Percentiles rank a stretch among this genome's conserved stretches.
Evolutionary conservation across 345 rosid species (phyloP).

Genomic region (Cardiospermum halicacabum): DNA sequence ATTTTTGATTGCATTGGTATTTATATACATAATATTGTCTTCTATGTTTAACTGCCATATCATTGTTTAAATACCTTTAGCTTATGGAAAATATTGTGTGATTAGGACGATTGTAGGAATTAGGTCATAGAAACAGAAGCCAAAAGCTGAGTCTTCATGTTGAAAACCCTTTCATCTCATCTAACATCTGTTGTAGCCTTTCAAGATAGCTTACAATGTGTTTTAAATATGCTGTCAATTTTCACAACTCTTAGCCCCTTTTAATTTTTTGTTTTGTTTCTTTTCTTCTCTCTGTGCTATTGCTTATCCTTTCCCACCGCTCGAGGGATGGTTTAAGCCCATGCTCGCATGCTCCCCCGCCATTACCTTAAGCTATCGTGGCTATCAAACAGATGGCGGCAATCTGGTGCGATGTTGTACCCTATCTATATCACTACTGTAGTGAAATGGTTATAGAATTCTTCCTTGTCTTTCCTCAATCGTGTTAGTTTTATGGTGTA

Average conservation of each 20-base stretch:
- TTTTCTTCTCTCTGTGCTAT: constrained; percentile 5
- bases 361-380: constrained; percentile 26
- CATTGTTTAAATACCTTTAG: not conserved
- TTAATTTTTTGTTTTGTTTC: constrained; percentile 16
- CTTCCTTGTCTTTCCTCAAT: not conserved
- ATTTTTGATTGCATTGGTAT: not conserved
- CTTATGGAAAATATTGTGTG: not conserved
- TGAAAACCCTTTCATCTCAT: not conserved
- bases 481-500: constrained; percentile 1
- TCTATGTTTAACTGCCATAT: not conserved
- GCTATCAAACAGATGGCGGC: constrained; percentile 27
- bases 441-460: constrained; percentile 17
- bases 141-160: constrained; percentile 6
- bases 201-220: constrained; percentile 14
- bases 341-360: constrained; percentile 29
- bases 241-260: constrained; percentile 11
- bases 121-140: not conserved
- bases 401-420: constrained; percentile 27
- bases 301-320: constrained; percentile 20
- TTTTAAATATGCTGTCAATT: constrained; percentile 17
- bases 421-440: constrained; percentile 4
- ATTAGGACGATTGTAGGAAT: not conserved
- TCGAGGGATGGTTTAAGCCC: constrained; percentile 35
- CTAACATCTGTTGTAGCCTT: constrained; percentile 5
- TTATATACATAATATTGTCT: not conserved